These are phyloP conservation scores for Canariomyces notabilis DNA, from an alignment of 2,329 filamentous ascomycete species.

Conservation along the genomic window DNA sequence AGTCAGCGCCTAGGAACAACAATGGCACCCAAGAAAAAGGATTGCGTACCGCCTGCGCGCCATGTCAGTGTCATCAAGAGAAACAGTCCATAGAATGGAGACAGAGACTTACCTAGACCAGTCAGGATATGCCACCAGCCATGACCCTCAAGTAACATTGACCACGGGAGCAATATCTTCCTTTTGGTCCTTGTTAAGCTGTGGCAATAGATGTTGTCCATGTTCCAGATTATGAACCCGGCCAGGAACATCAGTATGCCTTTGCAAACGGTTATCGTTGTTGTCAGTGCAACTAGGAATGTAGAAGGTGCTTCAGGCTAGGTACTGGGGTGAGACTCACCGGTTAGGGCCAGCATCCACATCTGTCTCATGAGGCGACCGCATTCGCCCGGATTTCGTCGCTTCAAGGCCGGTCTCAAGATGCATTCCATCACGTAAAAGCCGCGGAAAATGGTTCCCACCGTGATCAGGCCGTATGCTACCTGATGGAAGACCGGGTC, in stretches of 20 bases:
- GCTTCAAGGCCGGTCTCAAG: constrained; percentile 42
- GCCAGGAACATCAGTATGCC: constrained; percentile 67
- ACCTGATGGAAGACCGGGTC: constrained; percentile 80
- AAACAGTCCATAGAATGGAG: neutral
- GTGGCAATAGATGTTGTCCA: constrained; percentile 73
- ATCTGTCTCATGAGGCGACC: constrained; percentile 51
- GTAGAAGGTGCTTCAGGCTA: neutral
- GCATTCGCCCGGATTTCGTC: constrained; percentile 46
- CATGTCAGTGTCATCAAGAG: constrained; percentile 17
- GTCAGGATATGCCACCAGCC: constrained; percentile 73
- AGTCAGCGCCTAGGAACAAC: neutral
- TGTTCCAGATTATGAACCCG: constrained; percentile 71
- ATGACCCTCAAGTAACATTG: constrained; percentile 59
- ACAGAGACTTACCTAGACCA: constrained; percentile 53
- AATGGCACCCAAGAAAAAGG: neutral
- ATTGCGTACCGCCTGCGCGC: constrained; percentile 25
- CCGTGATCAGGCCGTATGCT: constrained; percentile 68
- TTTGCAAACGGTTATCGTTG: constrained; percentile 17
- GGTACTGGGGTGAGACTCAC: constrained; percentile 27
- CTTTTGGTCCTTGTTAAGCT: constrained; percentile 61
- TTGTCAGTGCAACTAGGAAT: neutral
- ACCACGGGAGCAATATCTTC: constrained; percentile 71
- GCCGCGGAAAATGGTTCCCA: constrained; percentile 63
- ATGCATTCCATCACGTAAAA: constrained; percentile 66
- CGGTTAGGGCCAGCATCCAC: constrained; percentile 67